phyloP scores from a whole-genome alignment of 805 yeast genomes.

The Kodamaea nitidulidarum region DNA sequence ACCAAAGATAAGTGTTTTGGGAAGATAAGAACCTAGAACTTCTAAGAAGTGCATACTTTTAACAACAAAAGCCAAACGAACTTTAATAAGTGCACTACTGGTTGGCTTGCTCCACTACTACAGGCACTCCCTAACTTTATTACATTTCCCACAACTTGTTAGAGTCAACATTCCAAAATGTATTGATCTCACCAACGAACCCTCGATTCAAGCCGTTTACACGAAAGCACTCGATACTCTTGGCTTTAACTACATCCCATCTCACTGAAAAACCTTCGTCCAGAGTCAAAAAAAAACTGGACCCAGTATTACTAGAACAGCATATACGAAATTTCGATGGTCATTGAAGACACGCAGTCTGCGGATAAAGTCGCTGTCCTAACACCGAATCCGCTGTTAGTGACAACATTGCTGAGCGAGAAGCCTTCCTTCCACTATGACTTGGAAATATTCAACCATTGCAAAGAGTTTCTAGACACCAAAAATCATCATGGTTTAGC shows the following conservation, averaged over 20 bases:
- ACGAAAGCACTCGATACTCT: neutral
- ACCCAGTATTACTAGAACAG: neutral
- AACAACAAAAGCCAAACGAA: neutral
- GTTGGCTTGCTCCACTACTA: too few relatives aligned
- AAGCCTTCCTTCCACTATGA: conserved; percentile 32
- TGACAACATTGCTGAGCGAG: conserved; percentile 5
- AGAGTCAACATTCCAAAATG: conserved; percentile 2
- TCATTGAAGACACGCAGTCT: neutral
- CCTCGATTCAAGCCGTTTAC: neutral
- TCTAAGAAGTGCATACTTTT: neutral
- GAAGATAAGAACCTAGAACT: too few relatives aligned
- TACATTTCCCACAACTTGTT: neutral
- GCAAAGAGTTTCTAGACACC: conserved; percentile 50
- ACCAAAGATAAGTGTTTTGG: too few relatives aligned
- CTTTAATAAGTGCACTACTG: neutral
- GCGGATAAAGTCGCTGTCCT: neutral
- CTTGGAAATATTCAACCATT: conserved; percentile 47
- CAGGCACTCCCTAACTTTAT: neutral
- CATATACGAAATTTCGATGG: neutral
- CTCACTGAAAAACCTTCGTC: neutral
- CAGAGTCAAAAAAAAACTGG: neutral
- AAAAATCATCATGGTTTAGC: conserved; percentile 76
- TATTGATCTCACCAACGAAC: neutral
- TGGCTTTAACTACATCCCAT: neutral
- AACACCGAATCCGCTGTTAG: neutral